Evolutionary conservation across 305 asterid species (phyloP), one percentile per base, ranked within the genome.

Genomic region (Rubia peregrina): DNA sequence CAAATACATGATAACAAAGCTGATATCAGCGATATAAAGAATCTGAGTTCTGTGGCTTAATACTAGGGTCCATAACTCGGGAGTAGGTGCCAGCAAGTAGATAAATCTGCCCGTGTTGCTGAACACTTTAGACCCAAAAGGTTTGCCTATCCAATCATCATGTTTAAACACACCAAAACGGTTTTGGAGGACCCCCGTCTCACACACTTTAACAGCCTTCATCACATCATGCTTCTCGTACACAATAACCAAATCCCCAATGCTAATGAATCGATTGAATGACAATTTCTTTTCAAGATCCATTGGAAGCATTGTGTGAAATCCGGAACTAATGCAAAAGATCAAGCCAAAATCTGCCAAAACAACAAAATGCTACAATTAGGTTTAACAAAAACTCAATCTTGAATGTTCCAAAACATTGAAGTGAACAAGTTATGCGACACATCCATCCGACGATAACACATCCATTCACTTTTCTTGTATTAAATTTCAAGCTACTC

Each of bases 1-100:
- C 92, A 94, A 78, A 76, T 85, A 94, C 95, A 84, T 88, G n/a
- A 94, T 81, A 46, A 94, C 95, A 46, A 94, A 91, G 75, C 97
- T 91, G 72, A 94, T 91, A 77, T 91, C 99, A 26, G 96, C 97
- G 16, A 94, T 80, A 74, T 94, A 94, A 2, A 91, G 83, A 79
- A 94, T 94, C 82, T 94, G 97, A 49, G 99, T 94, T 84, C 99
- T 85, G 80, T 94, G 97, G 83, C 97, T 94, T 72, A 94, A 76
- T 65, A 94, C 97, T 71, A 91, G 77, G 26, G 97, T 94, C 99
- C 97, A 94, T 5, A 94, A 63, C 86, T 89, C 96, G 2, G 99
- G 89, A 9, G 99, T 91, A 17, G 99, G 99, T 63, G 97, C 96
- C 64, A 94, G 83, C 76, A 91, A 71, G 80, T 89, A 88, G n/a